Evolutionary conservation across 306 rosid species (phyloP).

Genomic region (Carpinus fangiana): DNA sequence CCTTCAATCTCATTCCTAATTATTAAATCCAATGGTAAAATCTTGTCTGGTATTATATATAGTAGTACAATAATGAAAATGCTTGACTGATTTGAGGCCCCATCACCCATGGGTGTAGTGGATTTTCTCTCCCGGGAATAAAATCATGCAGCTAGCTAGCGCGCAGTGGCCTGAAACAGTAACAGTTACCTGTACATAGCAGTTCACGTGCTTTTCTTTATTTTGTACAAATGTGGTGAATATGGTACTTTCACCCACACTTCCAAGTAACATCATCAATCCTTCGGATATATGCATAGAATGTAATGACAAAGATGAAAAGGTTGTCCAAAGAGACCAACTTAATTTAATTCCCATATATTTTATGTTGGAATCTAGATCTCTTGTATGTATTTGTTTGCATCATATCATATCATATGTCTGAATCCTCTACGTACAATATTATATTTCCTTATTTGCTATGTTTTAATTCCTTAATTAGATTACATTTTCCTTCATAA

Average conservation of each 20-base stretch:
- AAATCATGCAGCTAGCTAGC: not conserved
- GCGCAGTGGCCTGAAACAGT: not conserved
- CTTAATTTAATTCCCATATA: not conserved
- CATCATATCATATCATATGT: too few species aligned
- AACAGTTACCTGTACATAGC: not conserved
- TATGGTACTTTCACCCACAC: not conserved
- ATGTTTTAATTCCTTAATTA: not conserved
- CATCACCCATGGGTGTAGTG: not conserved
- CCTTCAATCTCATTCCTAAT: too few species aligned
- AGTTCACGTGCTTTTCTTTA: constrained; percentile 2
- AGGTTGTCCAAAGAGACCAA: not conserved
- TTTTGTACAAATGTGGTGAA: not conserved
- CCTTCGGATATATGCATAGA: not conserved
- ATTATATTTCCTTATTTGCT: too few species aligned
- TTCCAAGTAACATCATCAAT: not conserved
- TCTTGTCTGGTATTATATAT: not conserved
- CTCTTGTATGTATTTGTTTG: too few species aligned
- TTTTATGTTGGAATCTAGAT: not conserved
- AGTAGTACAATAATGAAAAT: not conserved
- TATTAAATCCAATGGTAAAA: too few species aligned
- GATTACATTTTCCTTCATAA: too few species aligned
- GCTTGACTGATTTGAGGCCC: not conserved
- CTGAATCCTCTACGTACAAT: too few species aligned
- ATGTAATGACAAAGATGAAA: not conserved
- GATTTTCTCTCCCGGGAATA: not conserved